Conservation (phyloP, 768 basidiomycete species). For the Pseudohyphozyma bogoriensis region DNA sequence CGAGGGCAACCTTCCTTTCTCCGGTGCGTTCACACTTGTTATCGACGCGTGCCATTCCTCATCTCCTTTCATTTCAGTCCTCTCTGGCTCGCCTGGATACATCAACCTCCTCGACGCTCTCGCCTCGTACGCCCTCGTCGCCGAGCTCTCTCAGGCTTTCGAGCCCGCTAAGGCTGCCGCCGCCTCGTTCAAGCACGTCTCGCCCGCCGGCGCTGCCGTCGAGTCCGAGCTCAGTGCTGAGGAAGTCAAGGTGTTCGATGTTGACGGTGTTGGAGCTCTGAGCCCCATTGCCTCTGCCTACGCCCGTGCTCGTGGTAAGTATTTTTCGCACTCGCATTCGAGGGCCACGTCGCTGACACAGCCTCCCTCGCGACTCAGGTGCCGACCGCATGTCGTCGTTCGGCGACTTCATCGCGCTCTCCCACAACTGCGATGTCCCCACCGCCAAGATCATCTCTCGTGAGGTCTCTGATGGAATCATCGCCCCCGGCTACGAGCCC, state of each 20-base stretch:
- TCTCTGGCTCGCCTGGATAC: constrained; percentile 91
- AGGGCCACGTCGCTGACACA: too few relatives aligned
- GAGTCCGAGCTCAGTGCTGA: constrained; percentile 59
- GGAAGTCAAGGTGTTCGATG: constrained; percentile 90
- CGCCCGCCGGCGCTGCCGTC: constrained; percentile 92
- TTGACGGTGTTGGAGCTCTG: constrained; percentile 82
- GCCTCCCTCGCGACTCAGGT: constrained; percentile 45
- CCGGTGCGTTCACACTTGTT: constrained; percentile 47
- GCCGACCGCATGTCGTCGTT: constrained; percentile 99
- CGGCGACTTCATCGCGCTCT: constrained; percentile 95
- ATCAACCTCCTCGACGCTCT: constrained; percentile 97
- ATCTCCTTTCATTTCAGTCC: constrained; percentile 46
- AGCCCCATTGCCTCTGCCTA: constrained; percentile 86
- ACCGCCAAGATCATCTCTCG: constrained; percentile 97
- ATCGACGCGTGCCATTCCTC: too few relatives aligned
- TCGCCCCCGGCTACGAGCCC: constrained; percentile 80
- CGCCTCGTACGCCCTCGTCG: constrained; percentile 92
- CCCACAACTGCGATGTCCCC: constrained; percentile 79
- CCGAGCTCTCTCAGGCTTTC: constrained; percentile 79
- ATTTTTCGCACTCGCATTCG: background rate
- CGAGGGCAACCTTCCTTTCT: constrained; percentile 83
- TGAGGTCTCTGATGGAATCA: constrained; percentile 96
- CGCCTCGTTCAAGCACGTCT: constrained; percentile 99
- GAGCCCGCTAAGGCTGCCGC: constrained; percentile 68
- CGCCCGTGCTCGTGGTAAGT: constrained; percentile 79